A percentile compares a stretch with the other conserved stretches of the same genome.
phyloP scores from a whole-genome alignment of 495 filamentous ascomycete genomes.

The Terfezia boudieri region DNA sequence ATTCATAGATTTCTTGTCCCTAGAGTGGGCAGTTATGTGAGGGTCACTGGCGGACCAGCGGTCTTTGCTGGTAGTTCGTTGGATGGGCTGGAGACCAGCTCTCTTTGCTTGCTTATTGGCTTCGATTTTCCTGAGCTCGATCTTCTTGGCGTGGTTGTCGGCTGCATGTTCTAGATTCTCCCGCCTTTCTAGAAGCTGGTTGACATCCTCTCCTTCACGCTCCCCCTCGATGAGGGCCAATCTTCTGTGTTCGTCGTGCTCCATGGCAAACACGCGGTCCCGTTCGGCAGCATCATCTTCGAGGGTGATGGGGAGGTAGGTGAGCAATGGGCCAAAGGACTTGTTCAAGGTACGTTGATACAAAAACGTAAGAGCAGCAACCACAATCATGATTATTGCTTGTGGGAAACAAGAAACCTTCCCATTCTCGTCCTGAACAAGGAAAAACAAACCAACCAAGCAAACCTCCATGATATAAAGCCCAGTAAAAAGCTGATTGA shows the following conservation, averaged over 20 bases:
- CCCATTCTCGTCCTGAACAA: slow-evolving; percentile 41
- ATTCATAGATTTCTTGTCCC: slow-evolving; percentile 1
- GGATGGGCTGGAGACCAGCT: neutral
- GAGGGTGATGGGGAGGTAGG: slow-evolving; percentile 80
- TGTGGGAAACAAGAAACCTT: slow-evolving; percentile 50
- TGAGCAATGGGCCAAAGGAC: slow-evolving; percentile 69
- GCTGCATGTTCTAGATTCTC: slow-evolving; percentile 20
- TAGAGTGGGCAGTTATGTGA: neutral
- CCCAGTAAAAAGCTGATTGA: slow-evolving; percentile 91
- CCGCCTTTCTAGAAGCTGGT: slow-evolving; percentile 24
- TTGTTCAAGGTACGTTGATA: slow-evolving; percentile 66
- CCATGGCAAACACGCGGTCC: slow-evolving; percentile 67
- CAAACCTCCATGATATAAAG: slow-evolving; percentile 89
- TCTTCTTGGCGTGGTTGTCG: slow-evolving; percentile 27
- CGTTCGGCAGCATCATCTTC: slow-evolving; percentile 82
- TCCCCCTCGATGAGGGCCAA: slow-evolving; percentile 28
- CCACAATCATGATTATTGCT: slow-evolving; percentile 72
- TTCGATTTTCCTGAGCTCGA: slow-evolving; percentile 38
- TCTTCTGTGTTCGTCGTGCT: slow-evolving; percentile 39
- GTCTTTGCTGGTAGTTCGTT: neutral
- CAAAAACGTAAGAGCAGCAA: slow-evolving; percentile 43
- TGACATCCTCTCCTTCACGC: slow-evolving; percentile 25
- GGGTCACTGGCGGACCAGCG: slow-evolving; percentile 10
- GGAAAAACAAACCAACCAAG: slow-evolving; percentile 76
- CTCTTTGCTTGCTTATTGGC: slow-evolving; percentile 11